A percentile compares a stretch with the other conserved stretches of the same genome.
Conservation (phyloP, 306 rosid genomes). For the Castanopsis chinensis region DNA sequence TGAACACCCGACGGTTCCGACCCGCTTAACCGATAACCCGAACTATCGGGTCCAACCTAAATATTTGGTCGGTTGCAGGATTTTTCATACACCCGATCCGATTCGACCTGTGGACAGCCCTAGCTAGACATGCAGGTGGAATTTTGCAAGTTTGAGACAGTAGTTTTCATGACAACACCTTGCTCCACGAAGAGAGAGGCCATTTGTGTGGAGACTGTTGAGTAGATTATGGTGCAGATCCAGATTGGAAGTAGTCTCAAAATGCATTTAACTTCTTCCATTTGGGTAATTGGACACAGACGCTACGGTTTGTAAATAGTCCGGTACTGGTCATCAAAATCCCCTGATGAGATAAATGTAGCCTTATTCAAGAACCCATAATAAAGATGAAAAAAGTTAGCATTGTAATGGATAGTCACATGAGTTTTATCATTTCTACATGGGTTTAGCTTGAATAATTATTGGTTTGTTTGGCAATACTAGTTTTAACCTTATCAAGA, state of each 20-base stretch:
- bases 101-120: too few relatives aligned
- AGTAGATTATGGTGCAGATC: slow-evolving; percentile 97
- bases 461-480: neutral
- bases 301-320: slow-evolving; percentile 56
- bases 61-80: too few relatives aligned
- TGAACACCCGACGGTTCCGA: too few relatives aligned
- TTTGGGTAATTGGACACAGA: slow-evolving; percentile 83
- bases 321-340: slow-evolving; percentile 48
- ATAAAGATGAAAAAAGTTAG: slow-evolving; percentile 2
- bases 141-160: slow-evolving; percentile 63
- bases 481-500: neutral
- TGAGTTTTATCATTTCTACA: too few relatives aligned
- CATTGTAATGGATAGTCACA: neutral
- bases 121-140: slow-evolving; percentile 96
- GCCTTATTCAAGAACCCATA: slow-evolving; percentile 94
- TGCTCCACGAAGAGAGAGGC: slow-evolving; percentile 98
- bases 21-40: too few relatives aligned
- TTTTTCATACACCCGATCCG: too few relatives aligned
- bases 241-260: slow-evolving; percentile 92
- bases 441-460: neutral
- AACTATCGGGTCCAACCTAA: too few relatives aligned
- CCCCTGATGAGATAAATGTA: slow-evolving; percentile 80
- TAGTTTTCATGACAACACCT: slow-evolving; percentile 95
- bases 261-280: slow-evolving; percentile 96
- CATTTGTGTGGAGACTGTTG: slow-evolving; percentile 95